These are phyloP conservation scores for Candida albicans DNA, from an alignment of 1,139 yeast genomes.

Conservation along the genomic window DNA sequence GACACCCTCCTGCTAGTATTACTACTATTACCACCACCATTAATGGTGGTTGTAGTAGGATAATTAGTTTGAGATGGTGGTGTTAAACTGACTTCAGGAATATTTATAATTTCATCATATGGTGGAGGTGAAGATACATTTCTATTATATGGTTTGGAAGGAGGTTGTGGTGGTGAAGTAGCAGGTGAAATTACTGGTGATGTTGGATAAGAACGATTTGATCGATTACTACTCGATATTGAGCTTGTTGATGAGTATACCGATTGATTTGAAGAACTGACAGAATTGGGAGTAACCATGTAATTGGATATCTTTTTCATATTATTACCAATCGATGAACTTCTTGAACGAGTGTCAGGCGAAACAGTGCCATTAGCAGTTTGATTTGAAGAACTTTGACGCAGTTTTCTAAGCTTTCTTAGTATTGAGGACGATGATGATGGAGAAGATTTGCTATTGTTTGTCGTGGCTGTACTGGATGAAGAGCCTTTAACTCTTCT, in stretches of 20 bases:
- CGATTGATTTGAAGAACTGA: not conserved
- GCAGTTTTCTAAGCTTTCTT: conserved; percentile 1
- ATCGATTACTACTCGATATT: not conserved
- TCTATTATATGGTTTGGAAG: not conserved
- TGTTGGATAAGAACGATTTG: not conserved
- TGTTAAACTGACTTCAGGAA: not conserved
- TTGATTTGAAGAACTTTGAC: not conserved
- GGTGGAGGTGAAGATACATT: conserved; percentile 1
- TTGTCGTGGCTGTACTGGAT: not conserved
- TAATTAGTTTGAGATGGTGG: not conserved
- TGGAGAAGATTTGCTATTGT: too few relatives aligned
- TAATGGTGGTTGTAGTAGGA: too few relatives aligned
- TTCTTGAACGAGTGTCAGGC: not conserved
- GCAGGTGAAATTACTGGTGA: not conserved
- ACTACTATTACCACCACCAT: not conserved
- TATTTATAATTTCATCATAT: conserved; percentile 2
- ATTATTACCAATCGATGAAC: conserved; percentile 2
- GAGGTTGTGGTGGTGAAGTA: not conserved
- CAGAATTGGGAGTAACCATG: not conserved
- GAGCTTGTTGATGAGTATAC: not conserved
- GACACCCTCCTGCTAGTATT: too few relatives aligned
- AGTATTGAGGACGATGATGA: not conserved
- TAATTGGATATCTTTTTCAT: not conserved
- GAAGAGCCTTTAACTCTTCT: not conserved
- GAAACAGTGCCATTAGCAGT: not conserved